These are phyloP conservation scores for Pseudoturritis turrita DNA, from an alignment of 345 rosid genomes.

Conservation along the genomic window DNA sequence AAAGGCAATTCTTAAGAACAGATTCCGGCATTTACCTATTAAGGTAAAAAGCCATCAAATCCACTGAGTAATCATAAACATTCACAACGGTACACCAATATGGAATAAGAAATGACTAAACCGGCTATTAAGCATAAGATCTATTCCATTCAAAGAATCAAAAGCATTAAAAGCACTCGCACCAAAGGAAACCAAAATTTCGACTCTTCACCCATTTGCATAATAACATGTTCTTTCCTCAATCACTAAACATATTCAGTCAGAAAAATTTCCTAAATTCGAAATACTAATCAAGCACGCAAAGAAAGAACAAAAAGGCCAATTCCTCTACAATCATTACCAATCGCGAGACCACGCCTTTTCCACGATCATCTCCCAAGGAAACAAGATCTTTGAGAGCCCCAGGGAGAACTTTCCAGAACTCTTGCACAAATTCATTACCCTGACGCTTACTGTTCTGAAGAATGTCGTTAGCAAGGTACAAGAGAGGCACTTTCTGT, in stretches of 20 bases:
- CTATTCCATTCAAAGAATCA: neutral
- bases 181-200: neutral
- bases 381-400: constrained; percentile 64
- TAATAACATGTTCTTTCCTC: neutral
- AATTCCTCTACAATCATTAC: constrained; percentile 21
- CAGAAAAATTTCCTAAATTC: neutral
- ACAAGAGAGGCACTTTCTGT: constrained; percentile 84
- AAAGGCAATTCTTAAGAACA: neutral
- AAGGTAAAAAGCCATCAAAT: neutral
- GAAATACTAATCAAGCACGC: neutral
- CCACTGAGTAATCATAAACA: neutral
- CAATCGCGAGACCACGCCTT: constrained; percentile 70
- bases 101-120: neutral
- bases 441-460: constrained; percentile 93
- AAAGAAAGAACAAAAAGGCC: neutral
- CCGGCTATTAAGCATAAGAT: neutral
- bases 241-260: neutral
- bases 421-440: constrained; percentile 81
- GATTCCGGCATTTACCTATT: neutral
- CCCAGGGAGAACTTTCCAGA: constrained; percentile 86
- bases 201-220: neutral
- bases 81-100: neutral
- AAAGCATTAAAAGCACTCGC: neutral
- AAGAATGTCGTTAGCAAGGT: constrained; percentile 84
- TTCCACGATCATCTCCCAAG: constrained; percentile 71